Base-by-base conservation (phyloP, 306 rosid species). In the Astragalus membranaceus region DNA sequence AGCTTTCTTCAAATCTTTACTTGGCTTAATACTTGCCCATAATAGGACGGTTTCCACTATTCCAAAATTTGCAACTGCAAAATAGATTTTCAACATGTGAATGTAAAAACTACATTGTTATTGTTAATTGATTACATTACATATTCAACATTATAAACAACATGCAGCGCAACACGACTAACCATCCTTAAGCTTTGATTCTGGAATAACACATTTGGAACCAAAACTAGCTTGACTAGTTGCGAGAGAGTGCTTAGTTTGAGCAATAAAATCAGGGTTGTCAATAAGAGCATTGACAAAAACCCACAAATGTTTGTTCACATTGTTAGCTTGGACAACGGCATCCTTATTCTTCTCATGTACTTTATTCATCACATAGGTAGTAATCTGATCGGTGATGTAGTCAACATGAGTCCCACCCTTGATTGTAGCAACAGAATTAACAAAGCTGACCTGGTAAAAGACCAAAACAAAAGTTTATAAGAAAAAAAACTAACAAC, bases 331-430 rank as follows among this genome's bases (percentile, higher is more conserved):
- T 67, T 90, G 88, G 71, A 94, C 85, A 52, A 84, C 88, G 63
- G 97, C 96, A 67, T 84, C 91, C 82, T 94, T 94, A 71, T 94
- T 94, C 80, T 88, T 90, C 87, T 90, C 88, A 72, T 93, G 88
- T 33, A 93, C 97, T 76, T 81, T 70, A 58, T 67, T 84, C 97
- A 94, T 88, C 62, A 94, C 86, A 77, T 81, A 85, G 73, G 46
- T 72, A 23, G 98, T 84, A 53, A 94, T 90, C 77, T 94, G 98
- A 80, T 73, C 87, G 8, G 97, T 94, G 30, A 94, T 32, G n/a
- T 87, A 74, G 59, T 94, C 97, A 35, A 94, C 98, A 77, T 94
- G 98, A 60, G 97, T 87, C 55, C 98, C 98, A 23, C 98, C 98
- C 82, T 90, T 94, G 57, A 86, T 94, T 69, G 97, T 94, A 15